Evolutionary conservation across 1,284 basidiomycete species (phyloP), one percentile per base, ranked within the genome.

Genomic region (Irpex lacteus): DNA sequence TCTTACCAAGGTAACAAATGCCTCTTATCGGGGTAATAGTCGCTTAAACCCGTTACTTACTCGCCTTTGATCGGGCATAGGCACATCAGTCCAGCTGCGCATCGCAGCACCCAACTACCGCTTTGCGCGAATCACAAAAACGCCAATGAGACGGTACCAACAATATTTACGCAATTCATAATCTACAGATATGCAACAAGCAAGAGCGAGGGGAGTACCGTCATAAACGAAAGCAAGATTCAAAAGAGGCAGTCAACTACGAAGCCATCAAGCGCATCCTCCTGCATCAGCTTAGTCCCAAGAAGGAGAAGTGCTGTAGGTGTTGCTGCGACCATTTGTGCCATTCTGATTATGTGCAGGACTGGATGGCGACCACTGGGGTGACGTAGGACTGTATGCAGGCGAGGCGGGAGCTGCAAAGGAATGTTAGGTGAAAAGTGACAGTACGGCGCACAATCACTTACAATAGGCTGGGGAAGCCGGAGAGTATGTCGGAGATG

Each of bases 401-500:
- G 91, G 91, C 37, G 91, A 93, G 8, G 90, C 88, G n/a, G 91
- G 91, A 50, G 91, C 90, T 91, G 69, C 18, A 67, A 59, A 36
- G 60, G 67, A 54, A 64, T 47, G 63, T 62, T 32, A 69, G 65
- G 62, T 66, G 63, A 64, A 36, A 69, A 61, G 62, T 60, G 37
- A 63, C 60, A 37, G 58, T 37, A 90, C 60, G 90, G 90, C 91
- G 68, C 26, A 26, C 2, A 5, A 70, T 26, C 59, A 55, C 60
- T n/a, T 19, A 63, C 19, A 66, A 57, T 56, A 47, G n/a, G 62
- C 62, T 34, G 62, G 36, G 5, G 9, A 93, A 60, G 90, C 88
- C 69, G 91, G 91, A 57, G 91, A 93, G 79, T 93, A 94, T 2
- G 91, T 85, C 3, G 92, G 92, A 5, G 91, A 92, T 5, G 91